Base-by-base conservation (phyloP, 208 protist species). In the Acanthamoeba comandoni region DNA sequence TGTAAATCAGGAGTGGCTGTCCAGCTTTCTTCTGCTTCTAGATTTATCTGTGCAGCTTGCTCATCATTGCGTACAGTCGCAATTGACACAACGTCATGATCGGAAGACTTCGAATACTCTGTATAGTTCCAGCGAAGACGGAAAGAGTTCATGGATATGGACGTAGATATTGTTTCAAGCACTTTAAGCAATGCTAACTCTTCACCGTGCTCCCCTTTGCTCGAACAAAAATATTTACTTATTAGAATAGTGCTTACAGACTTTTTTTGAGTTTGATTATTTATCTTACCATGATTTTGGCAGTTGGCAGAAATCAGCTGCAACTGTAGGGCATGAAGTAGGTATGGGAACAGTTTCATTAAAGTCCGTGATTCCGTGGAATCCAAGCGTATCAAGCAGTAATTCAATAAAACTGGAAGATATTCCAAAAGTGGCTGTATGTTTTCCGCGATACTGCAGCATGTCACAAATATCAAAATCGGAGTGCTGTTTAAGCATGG, bases 111-210 rank as follows among this genome's bases (percentile, higher is more conserved):
- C 5, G 24, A 26, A 26, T 65, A 65, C 1, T 29, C n/a, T 22
- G 22, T 65, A 65, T 29, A 65, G 58, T 65, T 65, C 58, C 58
- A 65, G n/a, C 24, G n/a, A 26, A 65, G 24, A 22, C 58, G 58
- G 24, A 65, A 65, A 0, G 58, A 65, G 58, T 26, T 22, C 58
- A 65, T 65, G 4, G 58, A 65, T 26, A 65, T 29, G 5, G 58
- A 65, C n/a, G 58, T 26, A 22, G 58, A 65, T 22, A 65, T 65
- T 8, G 58, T 65, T 5, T 43, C 35, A 43, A 43, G 35, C 35
- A 43, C 35, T 43, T 43, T 43, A 43, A 43, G 35, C 35, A 43
- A 43, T 7, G 35, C 35, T 43, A 43, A 5, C 35, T 43, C 35
- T 43, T 43, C 35, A 5, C 35, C 35, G 35, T 43, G 35, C 5